Conservation (phyloP, 305 asterid species). For the Coffea humblotiana region DNA sequence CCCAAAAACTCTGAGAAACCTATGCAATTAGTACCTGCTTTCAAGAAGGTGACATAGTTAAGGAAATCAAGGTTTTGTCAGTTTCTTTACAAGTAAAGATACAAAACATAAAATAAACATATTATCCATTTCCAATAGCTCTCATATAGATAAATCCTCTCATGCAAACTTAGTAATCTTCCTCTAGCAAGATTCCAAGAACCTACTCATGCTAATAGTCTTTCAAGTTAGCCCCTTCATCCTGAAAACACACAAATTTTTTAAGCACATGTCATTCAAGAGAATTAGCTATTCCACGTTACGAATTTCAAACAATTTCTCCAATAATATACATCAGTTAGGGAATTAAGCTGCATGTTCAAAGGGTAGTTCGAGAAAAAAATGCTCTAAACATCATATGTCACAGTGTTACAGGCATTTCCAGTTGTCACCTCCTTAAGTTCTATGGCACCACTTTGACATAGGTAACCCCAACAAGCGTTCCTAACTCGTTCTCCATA, state of each 20-base stretch:
- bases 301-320: too few species aligned
- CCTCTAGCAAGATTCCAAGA: neutral
- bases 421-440: conserved; percentile 72
- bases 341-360: neutral
- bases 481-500: conserved; percentile 98
- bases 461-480: conserved; percentile 99
- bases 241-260: neutral
- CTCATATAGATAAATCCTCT: neutral
- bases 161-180: neutral
- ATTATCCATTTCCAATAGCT: neutral
- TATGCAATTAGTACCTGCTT: neutral
- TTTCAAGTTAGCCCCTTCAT: neutral
- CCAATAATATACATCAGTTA: neutral
- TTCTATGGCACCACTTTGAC: conserved; percentile 96
- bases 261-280: neutral
- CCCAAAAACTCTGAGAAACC: neutral
- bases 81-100: neutral
- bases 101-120: neutral
- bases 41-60: neutral
- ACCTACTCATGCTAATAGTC: neutral
- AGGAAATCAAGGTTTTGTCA: neutral
- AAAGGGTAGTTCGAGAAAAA: neutral
- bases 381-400: neutral
- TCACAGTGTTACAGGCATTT: conserved; percentile 7
- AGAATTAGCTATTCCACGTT: neutral